Conservation (phyloP, 345 rosid species). For the Ceriops zippeliana region DNA sequence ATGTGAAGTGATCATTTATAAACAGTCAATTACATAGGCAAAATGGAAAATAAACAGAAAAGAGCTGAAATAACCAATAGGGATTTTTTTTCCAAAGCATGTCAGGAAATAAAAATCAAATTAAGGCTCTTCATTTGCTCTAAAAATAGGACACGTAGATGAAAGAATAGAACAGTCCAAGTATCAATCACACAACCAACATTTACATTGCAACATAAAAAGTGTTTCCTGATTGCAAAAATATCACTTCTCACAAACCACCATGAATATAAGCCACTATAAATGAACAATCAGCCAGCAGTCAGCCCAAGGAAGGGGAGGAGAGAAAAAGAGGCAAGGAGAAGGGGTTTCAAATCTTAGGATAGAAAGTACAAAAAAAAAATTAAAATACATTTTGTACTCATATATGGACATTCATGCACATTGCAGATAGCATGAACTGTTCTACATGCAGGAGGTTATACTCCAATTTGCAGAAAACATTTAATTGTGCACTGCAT, state of each 20-base stretch:
- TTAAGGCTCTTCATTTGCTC: background rate
- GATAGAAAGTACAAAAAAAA: no score
- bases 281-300: no score
- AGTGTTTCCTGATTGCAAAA: background rate
- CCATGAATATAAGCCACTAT: no score
- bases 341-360: no score
- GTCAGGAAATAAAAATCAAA: background rate
- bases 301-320: no score
- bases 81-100: background rate
- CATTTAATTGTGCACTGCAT: no score
- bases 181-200: background rate
- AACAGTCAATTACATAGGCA: background rate
- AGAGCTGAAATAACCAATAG: constrained; percentile 17
- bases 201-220: background rate
- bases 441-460: no score
- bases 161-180: background rate
- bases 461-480: no score
- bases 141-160: background rate
- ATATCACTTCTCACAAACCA: background rate
- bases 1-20: background rate
- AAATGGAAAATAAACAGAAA: background rate
- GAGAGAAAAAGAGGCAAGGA: no score
- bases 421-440: no score
- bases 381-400: no score
- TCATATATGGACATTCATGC: no score